Evolutionary conservation across 257 asterid genomes (phyloP), one percentile per base, ranked within the genome.

Genomic region (Plectranthus barbatus): DNA sequence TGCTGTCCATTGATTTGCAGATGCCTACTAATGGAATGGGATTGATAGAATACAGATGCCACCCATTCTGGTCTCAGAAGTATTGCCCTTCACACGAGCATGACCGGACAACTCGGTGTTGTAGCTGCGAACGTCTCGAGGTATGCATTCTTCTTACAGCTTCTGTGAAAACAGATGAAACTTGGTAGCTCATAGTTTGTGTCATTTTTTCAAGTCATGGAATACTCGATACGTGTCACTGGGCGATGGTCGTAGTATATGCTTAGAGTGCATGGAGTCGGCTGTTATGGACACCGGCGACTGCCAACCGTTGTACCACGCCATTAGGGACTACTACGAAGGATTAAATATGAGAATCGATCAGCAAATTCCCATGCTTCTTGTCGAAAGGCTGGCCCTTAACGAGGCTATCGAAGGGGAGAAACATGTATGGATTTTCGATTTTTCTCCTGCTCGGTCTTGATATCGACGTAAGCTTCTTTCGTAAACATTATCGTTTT

Each of bases 341-440:
- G 97, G 99, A 70, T 79, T 93, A 94, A 87, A 93, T 71, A 93
- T 93, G 99, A 84, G 79, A 72, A 86, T 93, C 7, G 82, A 83
- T 61, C 97, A 93, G 71, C 89, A 93, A 74, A 79, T 93, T 26
- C 96, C 99, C 1, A 85, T 93, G 97, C 97, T 93, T 73, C 97
- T 90, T 23, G 97, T 93, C 53, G 96, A 87, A 75, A 93, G 96
- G 54, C 92, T 82, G 41, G 96, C 97, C 55, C 97, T 93, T 29
- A 93, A 93, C 26, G 97, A 93, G 81, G 99, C 97, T 45, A 87
- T 90, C 52, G 97, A 90, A 73, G 97, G 99, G 78, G 97, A 93
- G 78, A 93, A 85, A 72, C 84, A 77, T 69, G 97, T 90, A 90
- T 57, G 58, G 11, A 20, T 37, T 12, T 37, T 12, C 3, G 31